Base-by-base conservation (phyloP, 257 asterid genomes). In the Mitragyna speciosa region DNA sequence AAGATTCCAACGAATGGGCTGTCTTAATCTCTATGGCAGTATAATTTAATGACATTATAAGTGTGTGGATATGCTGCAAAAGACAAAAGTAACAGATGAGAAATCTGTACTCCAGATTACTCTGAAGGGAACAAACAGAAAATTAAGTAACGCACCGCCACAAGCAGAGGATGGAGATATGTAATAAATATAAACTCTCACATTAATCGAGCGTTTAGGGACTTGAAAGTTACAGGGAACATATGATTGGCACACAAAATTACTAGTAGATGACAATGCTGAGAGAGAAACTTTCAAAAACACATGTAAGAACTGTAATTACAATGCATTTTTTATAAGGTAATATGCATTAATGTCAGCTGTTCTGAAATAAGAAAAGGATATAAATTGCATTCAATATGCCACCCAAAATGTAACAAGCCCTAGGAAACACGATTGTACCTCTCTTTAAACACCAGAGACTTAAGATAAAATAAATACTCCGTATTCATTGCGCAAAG, bases 1-100 rank as follows among this genome's bases (percentile, higher is more conserved):
- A 94, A 56, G 99, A 96, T 78, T 92, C 97, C 81, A 94, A 85
- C 72, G 99, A 96, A 87, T 96, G 93, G n/a, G 93, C 94, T 28
- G 96, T 89, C 87, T 91, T 92, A 75, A 96, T 91, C 79, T 96
- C 99, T 79, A 96, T 91, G 28, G 89, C 95, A 26, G 87, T 75
- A 83, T 87, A 96, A 63, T 88, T 84, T 54, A 96, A 95, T 0
- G 99, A 96, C 94, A 87, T 83, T 69, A 91, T 65, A 43, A 96
- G 95, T 30, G 90, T 82, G 82, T 96, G 99, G 84, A 96, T 96
- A 85, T 90, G 95, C 99, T 94, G 97, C 92, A 85, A 83, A 78
- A 73, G 74, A 36, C 74, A 76, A 47, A 58, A 49, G 43, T 48
- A 70, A 65, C 9, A 66, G 73, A 72, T 68, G 67, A 70, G 73